phyloP scores from a whole-genome alignment of 257 asterid genomes.

The Plectranthus barbatus region DNA sequence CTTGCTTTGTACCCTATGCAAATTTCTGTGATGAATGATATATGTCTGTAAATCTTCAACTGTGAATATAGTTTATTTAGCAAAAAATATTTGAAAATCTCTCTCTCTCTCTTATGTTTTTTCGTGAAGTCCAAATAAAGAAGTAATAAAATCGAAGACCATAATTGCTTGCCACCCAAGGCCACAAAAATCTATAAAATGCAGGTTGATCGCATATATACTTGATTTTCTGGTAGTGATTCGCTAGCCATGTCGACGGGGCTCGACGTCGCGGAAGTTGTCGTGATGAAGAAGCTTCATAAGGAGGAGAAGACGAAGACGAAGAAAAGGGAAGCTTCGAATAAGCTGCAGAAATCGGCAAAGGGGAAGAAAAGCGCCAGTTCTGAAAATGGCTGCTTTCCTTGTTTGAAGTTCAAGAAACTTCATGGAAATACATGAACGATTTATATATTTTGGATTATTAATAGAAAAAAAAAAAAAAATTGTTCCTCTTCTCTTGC shows the following conservation, averaged over 20 bases:
- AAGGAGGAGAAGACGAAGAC: conserved; percentile 33
- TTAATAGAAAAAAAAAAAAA: too few species aligned
- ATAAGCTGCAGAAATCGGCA: neutral
- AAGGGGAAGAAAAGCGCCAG: neutral
- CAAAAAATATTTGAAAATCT: neutral
- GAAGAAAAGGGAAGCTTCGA: conserved; percentile 19
- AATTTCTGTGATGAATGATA: neutral
- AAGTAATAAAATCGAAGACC: neutral
- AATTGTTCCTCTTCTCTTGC: too few species aligned
- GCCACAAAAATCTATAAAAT: neutral
- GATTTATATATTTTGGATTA: too few species aligned
- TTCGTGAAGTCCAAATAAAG: neutral
- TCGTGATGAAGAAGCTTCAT: conserved; percentile 29
- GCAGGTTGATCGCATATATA: too few species aligned
- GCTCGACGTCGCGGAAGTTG: conserved; percentile 34
- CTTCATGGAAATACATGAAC: too few species aligned
- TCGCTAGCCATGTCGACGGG: conserved; percentile 24
- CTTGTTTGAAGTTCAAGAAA: conserved; percentile 11
- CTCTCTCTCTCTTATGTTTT: neutral
- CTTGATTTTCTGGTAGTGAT: neutral
- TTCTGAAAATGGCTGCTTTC: conserved; percentile 14
- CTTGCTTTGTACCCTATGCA: neutral
- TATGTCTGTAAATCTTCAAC: conserved; percentile 2
- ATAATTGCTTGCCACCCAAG: conserved; percentile 18
- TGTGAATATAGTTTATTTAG: neutral